Base-by-base conservation (phyloP, 805 yeast genomes). In the Dipodascopsis tothii region DNA sequence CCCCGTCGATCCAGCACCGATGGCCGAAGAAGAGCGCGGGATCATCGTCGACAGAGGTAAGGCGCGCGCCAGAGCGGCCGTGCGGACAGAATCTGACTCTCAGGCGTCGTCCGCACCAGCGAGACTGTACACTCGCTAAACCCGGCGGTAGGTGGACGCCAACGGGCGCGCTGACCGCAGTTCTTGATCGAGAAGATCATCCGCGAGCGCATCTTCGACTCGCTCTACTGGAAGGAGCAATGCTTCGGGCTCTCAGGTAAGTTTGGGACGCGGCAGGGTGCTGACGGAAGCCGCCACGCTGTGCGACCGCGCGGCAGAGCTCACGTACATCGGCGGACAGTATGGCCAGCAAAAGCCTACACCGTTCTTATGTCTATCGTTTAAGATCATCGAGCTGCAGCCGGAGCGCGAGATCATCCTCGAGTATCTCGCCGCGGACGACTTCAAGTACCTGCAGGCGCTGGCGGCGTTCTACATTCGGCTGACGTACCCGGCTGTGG, bases 341-440 rank as follows among this genome's bases (percentile, higher is more conserved):
- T 74, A 73, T 40, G 65, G 70, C 14, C 66, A 65, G 19, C 77
- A 77, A 25, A 63, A 76, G 48, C 92, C 94, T 0, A 68, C 82
- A 16, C 80, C 79, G 11, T 86, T 85, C 54, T 59, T 84, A n/a
- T 80, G 94, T 57, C 69, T 94, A 36, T 61, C 86, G 27, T 75
- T 85, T 56, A 78, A 90, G 51, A 60, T 90, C 45, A 68, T 88
- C 3, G 94, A 90, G 60, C 62, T 92, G 16, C 77, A 77, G 49
- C 96, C 96, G 0, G 55, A 71, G 1, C 56, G 58, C 7, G 83
- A 77, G 3, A 75, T 84, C 3, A 57, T 84, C 2, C 57, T 65
- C 16, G 71, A 77, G 42, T 71, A 75, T 50, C 63, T 81, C 9
- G 60, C 60, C 2, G 92, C 88, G 54, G 64, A 68, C 39, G 77